Conservation (phyloP, 2,329 filamentous ascomycete genomes). For the Ophiostoma fasciatum region DNA sequence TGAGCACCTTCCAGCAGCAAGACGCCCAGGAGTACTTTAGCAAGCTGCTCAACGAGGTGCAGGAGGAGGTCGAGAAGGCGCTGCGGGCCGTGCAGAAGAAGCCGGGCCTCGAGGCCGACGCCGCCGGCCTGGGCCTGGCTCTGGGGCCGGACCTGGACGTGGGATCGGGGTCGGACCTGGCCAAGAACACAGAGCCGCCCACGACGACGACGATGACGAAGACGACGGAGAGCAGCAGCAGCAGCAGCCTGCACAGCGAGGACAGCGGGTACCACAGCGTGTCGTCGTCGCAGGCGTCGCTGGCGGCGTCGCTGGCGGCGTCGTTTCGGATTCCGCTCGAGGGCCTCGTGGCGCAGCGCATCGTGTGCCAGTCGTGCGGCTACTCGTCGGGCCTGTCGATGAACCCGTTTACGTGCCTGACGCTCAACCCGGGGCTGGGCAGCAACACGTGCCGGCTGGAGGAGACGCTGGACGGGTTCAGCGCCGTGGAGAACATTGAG, state of each 20-base stretch:
- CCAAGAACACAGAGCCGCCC: neutral
- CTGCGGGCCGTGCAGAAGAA: conserved; percentile 19
- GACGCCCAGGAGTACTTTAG: conserved; percentile 97
- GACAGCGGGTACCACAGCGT: conserved; percentile 42
- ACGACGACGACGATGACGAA: neutral
- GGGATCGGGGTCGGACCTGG: too few species aligned
- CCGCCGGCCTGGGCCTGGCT: neutral
- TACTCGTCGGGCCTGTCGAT: conserved; percentile 78
- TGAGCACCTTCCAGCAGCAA: conserved; percentile 92
- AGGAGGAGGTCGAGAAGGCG: conserved; percentile 54
- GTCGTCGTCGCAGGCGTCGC: conserved; percentile 21
- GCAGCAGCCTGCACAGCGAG: conserved; percentile 35
- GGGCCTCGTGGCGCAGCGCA: conserved; percentile 73
- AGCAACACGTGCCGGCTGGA: conserved; percentile 52
- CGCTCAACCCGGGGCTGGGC: conserved; percentile 59
- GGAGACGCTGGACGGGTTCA: conserved; percentile 73
- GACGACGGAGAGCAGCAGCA: conserved; percentile 1
- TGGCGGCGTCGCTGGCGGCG: conserved; percentile 20
- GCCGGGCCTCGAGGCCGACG: conserved; percentile 25
- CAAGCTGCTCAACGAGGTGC: conserved; percentile 71
- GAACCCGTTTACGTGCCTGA: conserved; percentile 88
- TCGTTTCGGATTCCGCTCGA: conserved; percentile 62
- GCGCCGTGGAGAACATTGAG: conserved; percentile 68
- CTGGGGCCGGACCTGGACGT: neutral
- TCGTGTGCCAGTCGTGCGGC: conserved; percentile 74